Conservation (phyloP, 176 grass and related monocot genomes). For the Secale cereale region DNA sequence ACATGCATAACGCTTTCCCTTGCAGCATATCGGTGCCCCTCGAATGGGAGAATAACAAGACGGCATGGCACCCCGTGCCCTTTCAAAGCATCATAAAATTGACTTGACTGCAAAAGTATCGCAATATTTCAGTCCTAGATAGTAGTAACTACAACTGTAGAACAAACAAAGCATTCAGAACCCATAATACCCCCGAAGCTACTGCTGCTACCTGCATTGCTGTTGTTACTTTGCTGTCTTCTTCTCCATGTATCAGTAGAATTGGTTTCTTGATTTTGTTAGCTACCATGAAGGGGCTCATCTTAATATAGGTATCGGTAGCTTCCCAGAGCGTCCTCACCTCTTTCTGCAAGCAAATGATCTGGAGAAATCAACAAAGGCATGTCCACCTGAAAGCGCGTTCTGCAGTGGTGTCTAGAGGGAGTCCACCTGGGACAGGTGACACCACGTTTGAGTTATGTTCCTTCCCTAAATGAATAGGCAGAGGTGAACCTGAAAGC, state of each 20-base stretch:
- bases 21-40: constrained; percentile 70
- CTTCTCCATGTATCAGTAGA: constrained; percentile 82
- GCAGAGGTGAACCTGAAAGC: constrained; percentile 53
- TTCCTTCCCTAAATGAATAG: not conserved
- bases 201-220: constrained; percentile 66
- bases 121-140: not conserved
- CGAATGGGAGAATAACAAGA: constrained; percentile 72
- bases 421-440: not conserved
- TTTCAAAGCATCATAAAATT: constrained; percentile 84
- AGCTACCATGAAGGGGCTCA: constrained; percentile 90
- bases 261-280: constrained; percentile 87
- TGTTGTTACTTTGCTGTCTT: constrained; percentile 80
- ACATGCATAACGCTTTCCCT: constrained; percentile 90
- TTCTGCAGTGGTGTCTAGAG: not conserved
- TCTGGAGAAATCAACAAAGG: not conserved
- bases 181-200: not conserved
- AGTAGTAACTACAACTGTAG: constrained; percentile 10
- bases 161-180: not conserved
- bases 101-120: constrained; percentile 53
- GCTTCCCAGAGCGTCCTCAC: constrained; percentile 82
- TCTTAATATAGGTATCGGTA: constrained; percentile 67
- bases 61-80: constrained; percentile 66
- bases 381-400: not conserved
- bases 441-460: not conserved
- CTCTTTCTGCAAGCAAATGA: constrained; percentile 56